These are phyloP conservation scores for Thuja plicata DNA, from an alignment of 83 land plant genomes.

Conservation along the genomic window DNA sequence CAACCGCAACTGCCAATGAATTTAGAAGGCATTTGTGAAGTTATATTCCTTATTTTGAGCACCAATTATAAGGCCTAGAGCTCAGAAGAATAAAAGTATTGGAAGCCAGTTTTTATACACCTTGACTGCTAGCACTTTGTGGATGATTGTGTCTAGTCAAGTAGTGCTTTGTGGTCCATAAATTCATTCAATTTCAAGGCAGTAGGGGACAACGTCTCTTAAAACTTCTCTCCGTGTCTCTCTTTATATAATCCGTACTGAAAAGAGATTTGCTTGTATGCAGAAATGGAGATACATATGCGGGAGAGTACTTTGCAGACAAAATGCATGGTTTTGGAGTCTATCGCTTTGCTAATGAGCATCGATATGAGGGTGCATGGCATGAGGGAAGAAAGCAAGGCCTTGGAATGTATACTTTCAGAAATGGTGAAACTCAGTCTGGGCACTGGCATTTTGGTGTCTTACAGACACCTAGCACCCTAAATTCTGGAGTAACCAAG, in stretches of 20 bases:
- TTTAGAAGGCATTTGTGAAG: neutral
- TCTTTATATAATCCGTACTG: neutral
- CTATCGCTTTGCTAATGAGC: conserved; percentile 85
- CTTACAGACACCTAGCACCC: conserved; percentile 54
- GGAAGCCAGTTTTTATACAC: neutral
- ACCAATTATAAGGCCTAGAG: neutral
- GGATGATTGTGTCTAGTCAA: neutral
- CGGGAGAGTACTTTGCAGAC: conserved; percentile 97
- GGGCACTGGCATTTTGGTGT: conserved; percentile 85
- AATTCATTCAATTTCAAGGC: neutral
- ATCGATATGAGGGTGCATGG: conserved; percentile 95
- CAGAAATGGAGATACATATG: conserved; percentile 92
- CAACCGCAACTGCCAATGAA: neutral
- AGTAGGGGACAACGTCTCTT: neutral
- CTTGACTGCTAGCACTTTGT: neutral
- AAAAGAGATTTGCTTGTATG: neutral
- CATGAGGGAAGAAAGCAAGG: conserved; percentile 95
- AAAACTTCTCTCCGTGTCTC: neutral
- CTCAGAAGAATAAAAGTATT: neutral
- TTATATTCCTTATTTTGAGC: neutral
- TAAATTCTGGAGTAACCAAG: conserved; percentile 33
- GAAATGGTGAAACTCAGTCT: conserved; percentile 70
- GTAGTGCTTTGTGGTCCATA: neutral
- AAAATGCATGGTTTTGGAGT: conserved; percentile 97
- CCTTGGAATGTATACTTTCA: conserved; percentile 86